A percentile compares a stretch with the other conserved stretches of the same genome.
These are phyloP conservation scores for Nigrospora oryzae DNA, from an alignment of 2,329 filamentous ascomycete species.

Conservation along the genomic window DNA sequence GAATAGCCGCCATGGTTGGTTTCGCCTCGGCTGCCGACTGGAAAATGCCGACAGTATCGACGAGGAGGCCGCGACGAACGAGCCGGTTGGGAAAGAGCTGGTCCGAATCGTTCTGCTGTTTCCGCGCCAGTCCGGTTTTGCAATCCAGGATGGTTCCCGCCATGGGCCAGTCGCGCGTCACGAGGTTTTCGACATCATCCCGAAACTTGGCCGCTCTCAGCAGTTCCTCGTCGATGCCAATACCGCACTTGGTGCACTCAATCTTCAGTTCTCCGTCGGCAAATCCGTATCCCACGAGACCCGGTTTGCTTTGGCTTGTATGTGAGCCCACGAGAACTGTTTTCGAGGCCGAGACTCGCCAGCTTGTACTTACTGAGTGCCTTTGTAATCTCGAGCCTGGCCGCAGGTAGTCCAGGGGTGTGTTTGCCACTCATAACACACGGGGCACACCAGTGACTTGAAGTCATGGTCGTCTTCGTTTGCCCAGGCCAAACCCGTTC, in stretches of 20 bases:
- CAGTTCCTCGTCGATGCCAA: conserved; percentile 42
- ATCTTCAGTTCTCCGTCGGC: conserved; percentile 43
- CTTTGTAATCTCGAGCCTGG: conserved; percentile 19
- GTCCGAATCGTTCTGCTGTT: conserved; percentile 11
- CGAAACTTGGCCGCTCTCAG: conserved; percentile 51
- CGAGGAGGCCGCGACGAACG: conserved; percentile 1
- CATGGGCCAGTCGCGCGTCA: conserved; percentile 40
- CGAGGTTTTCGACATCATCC: conserved; percentile 38
- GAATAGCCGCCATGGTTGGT: conserved; percentile 28
- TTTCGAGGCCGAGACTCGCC: too few relatives aligned
- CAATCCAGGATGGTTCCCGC: conserved; percentile 55
- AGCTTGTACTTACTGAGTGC: neutral
- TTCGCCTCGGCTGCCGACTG: conserved; percentile 1
- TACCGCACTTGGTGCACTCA: conserved; percentile 39
- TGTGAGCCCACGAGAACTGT: neutral
- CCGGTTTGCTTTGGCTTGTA: conserved; percentile 12
- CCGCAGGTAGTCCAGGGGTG: conserved; percentile 51
- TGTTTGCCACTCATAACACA: conserved; percentile 30
- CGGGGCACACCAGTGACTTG: conserved; percentile 32
- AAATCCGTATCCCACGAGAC: conserved; percentile 41
- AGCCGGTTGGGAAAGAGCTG: conserved; percentile 47
- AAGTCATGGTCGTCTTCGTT: conserved; percentile 42
- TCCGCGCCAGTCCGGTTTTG: conserved; percentile 35
- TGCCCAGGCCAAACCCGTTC: conserved; percentile 45
- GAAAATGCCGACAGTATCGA: conserved; percentile 1